Evolutionary conservation across 1,139 yeast genomes (phyloP), one percentile per base, ranked within the genome.

Genomic region (Nakaseomyces glabratus): DNA sequence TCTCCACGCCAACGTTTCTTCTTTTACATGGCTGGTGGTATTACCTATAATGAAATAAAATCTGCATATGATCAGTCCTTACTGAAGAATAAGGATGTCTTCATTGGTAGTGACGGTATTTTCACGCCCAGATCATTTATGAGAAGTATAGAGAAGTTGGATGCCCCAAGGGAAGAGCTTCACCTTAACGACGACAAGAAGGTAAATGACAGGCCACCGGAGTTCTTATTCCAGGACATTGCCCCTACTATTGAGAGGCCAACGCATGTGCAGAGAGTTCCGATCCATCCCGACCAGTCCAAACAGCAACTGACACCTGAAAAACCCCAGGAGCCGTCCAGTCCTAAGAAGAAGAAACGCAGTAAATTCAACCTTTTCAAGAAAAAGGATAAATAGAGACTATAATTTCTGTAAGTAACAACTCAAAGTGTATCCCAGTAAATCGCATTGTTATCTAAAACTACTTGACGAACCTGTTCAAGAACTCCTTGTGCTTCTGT

Each of bases 11-110:
- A 82, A 50, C 62, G 90, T 32, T 68, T 88, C 6, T 73, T 88
- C 47, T 75, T 86, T 41, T 90, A 76, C 52, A 72, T 86, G 24
- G 82, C 93, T 1, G 99, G 99, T 15, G 98, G 98, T 8, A 62
- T 82, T 25, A 85, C 97, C 0, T 75, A 80, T 45, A 72, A 88
- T 3, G 99, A 93, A 55, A 63, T 82, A 28, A 70, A 93, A 39
- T 69, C 85, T 4, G 76, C 80, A 10, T 80, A 84, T 48, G 93
- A 84, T 46, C 66, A 86, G 33, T 71, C 85, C 5, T 58, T 64
- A 13, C 60, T 69, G 31, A 66, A 73, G 40, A 73, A 80, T 47
- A 78, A 76, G 52, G 95, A 85, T 44, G 71, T 90, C 20, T 75
- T 80, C 42, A 65, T 90, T 40, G 98, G 98, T 0, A 79, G 93